Base-by-base conservation (phyloP, 1,284 basidiomycete genomes). In the Leccinum solheimii region DNA sequence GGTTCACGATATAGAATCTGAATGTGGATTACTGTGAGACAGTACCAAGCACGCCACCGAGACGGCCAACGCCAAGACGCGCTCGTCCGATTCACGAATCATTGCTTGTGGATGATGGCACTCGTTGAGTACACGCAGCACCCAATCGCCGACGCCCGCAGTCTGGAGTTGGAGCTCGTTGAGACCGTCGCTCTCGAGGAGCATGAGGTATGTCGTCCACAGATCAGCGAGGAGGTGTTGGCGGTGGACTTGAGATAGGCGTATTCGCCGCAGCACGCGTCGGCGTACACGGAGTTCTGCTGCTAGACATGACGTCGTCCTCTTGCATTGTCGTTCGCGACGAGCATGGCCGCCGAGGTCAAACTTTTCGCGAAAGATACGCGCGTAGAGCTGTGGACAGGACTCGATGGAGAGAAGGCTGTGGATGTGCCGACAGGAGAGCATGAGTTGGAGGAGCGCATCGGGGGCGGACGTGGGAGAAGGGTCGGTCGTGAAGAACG, bases 371-470 rank as follows among this genome's bases (percentile, higher is more conserved):
- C 77, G 76, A 69, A 87, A 91, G 5, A 90, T 78, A 58, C 76
- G 72, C 8, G 87, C 86, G 68, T 90, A 91, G 40, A 91, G 78
- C 55, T 85, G 79, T 0, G 87, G 83, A 56, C 83, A 84, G 21
- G 73, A 65, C 10, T 68, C 64, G 57, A 79, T 57, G 60, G 76
- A 77, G 13, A 90, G 78, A 5, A 77, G 70, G 27, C 72, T 69
- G 58, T 85, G 73, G 13, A 88, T 68, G 0, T 74, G 69, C 1
- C 79, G 80, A 58, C 72, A 80, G 7, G 81, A 79, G 56, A 79
- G 71, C 43, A 80, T 68, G 40, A 87, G 76, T 11, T 73, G 69
- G n/a, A 78, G 68, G 63, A 87, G 69, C 60, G 74, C 67, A 51
- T 66, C 71, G n/a, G 78, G 81, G 23, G 78, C 62, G 0, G 73